These are phyloP conservation scores for Colletotrichum sp. DNA, from an alignment of 2,329 filamentous ascomycete genomes.

Conservation along the genomic window DNA sequence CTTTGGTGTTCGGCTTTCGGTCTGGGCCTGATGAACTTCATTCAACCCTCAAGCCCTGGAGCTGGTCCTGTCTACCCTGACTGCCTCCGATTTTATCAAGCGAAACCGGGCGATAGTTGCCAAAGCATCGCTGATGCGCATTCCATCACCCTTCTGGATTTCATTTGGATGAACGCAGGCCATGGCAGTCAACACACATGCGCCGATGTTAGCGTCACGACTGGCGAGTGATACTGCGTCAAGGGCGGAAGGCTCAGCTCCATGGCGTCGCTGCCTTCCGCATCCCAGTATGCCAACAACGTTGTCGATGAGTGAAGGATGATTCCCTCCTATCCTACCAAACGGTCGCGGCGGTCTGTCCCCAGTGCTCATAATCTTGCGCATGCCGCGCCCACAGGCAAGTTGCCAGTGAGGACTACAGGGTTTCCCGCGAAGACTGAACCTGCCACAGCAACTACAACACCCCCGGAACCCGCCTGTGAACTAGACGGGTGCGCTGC, in stretches of 20 bases:
- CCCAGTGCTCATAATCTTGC: not conserved
- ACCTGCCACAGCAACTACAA: not conserved
- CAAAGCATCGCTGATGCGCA: conserved; percentile 28
- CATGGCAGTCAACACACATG: not conserved
- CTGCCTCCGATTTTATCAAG: not conserved
- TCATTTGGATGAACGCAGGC: conserved; percentile 27
- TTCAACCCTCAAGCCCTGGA: not conserved
- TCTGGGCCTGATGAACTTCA: not conserved
- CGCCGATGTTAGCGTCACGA: not conserved
- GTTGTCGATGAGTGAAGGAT: not conserved
- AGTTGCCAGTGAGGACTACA: not conserved
- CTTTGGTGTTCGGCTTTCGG: not conserved
- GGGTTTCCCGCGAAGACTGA: not conserved
- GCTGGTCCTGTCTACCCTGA: not conserved
- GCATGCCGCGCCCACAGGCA: not conserved
- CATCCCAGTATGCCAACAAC: not conserved
- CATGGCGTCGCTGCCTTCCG: not conserved
- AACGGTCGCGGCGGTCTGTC: not conserved
- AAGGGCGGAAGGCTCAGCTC: not conserved
- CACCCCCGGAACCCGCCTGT: not conserved
- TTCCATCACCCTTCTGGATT: conserved; percentile 28
- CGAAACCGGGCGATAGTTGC: conserved; percentile 2
- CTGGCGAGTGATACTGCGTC: conserved; percentile 27
- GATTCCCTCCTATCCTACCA: not conserved
- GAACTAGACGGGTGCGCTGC: not conserved